These are phyloP conservation scores for Lyophyllum shimeji DNA, from an alignment of 768 basidiomycete species.

Conservation along the genomic window DNA sequence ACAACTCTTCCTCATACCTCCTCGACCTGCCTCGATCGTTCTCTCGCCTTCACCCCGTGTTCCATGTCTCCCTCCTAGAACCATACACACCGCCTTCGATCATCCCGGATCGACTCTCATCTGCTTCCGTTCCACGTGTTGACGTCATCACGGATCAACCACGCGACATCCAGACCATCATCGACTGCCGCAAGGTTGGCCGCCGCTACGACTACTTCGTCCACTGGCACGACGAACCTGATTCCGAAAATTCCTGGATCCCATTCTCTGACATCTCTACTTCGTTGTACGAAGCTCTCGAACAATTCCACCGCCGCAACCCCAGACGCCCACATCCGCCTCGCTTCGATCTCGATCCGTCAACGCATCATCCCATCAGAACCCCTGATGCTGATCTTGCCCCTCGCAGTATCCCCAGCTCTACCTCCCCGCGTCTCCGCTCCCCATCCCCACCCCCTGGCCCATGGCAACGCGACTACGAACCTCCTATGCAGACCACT, in stretches of 20 bases:
- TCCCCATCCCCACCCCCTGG: constrained; percentile 10
- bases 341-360: not conserved
- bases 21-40: constrained; percentile 1
- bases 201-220: constrained; percentile 7
- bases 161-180: not conserved
- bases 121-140: not conserved
- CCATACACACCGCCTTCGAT: not conserved
- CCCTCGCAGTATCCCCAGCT: not conserved
- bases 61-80: constrained; percentile 1
- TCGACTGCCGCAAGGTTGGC: constrained; percentile 7
- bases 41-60: constrained; percentile 3
- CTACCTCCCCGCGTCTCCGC: not conserved
- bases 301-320: not conserved
- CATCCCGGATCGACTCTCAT: not conserved
- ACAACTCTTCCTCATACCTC: not conserved
- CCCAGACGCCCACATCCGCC: constrained; percentile 5
- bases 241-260: constrained; percentile 17
- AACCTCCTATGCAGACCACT: constrained; percentile 20
- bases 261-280: constrained; percentile 6
- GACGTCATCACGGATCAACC: not conserved
- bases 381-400: no score
- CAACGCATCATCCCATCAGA: not conserved
- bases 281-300: constrained; percentile 4
- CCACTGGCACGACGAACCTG: not conserved
- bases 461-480: constrained; percentile 14